These are phyloP conservation scores for Amylocystis lapponica DNA, from an alignment of 768 basidiomycete genomes.

Conservation along the genomic window DNA sequence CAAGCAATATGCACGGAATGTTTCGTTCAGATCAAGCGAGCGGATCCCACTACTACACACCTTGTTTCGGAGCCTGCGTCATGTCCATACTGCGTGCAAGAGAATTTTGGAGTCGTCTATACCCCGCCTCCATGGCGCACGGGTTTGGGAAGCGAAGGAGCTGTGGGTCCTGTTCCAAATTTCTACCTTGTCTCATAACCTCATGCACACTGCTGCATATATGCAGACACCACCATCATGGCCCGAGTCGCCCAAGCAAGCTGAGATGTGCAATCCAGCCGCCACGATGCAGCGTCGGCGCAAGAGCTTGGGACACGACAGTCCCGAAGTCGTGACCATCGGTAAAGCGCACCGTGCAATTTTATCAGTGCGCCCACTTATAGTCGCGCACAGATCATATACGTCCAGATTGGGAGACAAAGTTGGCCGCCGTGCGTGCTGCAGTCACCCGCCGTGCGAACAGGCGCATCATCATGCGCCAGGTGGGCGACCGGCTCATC, in stretches of 20 bases:
- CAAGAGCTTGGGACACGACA: conserved; percentile 84
- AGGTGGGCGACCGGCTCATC: conserved; percentile 94
- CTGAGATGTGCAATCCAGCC: conserved; percentile 9
- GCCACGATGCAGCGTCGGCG: conserved; percentile 56
- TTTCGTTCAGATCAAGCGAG: conserved; percentile 97
- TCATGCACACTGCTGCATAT: not conserved
- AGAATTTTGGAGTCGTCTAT: conserved; percentile 94
- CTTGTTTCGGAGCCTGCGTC: conserved; percentile 94
- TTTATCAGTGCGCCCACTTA: not conserved
- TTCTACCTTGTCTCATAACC: not conserved
- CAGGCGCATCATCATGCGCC: conserved; percentile 95
- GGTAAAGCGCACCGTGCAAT: conserved; percentile 42
- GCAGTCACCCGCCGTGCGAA: conserved; percentile 95
- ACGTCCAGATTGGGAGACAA: conserved; percentile 97
- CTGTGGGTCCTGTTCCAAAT: conserved; percentile 38
- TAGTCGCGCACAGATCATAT: conserved; percentile 66
- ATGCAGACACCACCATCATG: conserved; percentile 37
- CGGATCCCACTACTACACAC: conserved; percentile 91
- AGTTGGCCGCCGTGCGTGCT: conserved; percentile 89
- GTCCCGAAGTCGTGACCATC: conserved; percentile 86
- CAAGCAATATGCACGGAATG: conserved; percentile 99
- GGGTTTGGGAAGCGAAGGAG: conserved; percentile 71
- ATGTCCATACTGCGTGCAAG: conserved; percentile 96
- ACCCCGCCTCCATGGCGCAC: conserved; percentile 74
- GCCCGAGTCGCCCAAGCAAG: conserved; percentile 48